These are phyloP conservation scores for Ophiostoma ips DNA, from an alignment of 2,329 filamentous ascomycete genomes.

Conservation along the genomic window DNA sequence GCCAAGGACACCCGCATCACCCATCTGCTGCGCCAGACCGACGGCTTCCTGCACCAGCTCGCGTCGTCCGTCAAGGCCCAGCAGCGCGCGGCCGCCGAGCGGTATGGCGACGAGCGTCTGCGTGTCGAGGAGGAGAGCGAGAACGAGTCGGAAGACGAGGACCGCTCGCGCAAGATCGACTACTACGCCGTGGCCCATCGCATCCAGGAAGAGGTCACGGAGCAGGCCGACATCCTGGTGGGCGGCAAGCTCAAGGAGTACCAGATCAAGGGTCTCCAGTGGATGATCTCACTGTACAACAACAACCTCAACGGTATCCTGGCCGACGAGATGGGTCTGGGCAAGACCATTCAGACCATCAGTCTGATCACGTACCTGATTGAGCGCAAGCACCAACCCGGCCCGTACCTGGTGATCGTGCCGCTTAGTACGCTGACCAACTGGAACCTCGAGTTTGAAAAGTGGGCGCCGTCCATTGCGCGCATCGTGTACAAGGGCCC, in stretches of 20 bases:
- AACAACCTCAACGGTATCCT: constrained; percentile 99
- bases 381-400: constrained; percentile 81
- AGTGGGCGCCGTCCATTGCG: constrained; percentile 81
- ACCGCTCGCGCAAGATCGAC: constrained; percentile 71
- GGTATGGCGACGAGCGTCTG: constrained; percentile 55
- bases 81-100: constrained; percentile 68
- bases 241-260: constrained; percentile 94
- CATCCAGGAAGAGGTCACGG: constrained; percentile 78
- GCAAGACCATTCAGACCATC: constrained; percentile 98
- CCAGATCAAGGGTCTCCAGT: constrained; percentile 94
- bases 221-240: constrained; percentile 74
- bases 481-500: constrained; percentile 96
- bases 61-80: constrained; percentile 89
- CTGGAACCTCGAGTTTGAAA: constrained; percentile 97
- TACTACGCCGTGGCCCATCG: constrained; percentile 98
- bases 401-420: constrained; percentile 92
- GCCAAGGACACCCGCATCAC: constrained; percentile 99
- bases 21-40: constrained; percentile 89
- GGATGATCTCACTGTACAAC: constrained; percentile 99
- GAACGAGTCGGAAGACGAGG: constrained; percentile 53
- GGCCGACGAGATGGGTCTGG: constrained; percentile 98
- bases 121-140: constrained; percentile 50
- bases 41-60: constrained; percentile 92
- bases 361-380: constrained; percentile 95
- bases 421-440: constrained; percentile 94